phyloP scores from a whole-genome alignment of 2,329 filamentous ascomycete genomes.

The Penicillium hordei region DNA sequence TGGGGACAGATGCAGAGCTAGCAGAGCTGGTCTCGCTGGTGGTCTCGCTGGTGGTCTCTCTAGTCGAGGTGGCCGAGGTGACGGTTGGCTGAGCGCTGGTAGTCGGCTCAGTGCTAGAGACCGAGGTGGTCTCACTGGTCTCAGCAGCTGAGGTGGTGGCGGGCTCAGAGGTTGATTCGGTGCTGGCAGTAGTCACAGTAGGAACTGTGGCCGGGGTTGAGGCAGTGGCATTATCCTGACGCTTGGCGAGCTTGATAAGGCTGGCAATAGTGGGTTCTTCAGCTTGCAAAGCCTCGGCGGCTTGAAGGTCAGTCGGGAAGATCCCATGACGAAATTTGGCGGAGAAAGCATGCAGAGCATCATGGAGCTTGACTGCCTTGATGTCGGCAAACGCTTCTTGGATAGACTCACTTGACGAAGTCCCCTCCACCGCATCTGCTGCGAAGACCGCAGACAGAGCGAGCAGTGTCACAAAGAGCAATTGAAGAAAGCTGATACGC shows the following conservation, averaged over 20 bases:
- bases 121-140: slow-evolving; percentile 11
- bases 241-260: slow-evolving; percentile 63
- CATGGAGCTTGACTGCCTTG: slow-evolving; percentile 62
- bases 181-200: slow-evolving; percentile 7
- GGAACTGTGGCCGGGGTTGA: neutral
- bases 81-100: slow-evolving; percentile 18
- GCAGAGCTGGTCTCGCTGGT: neutral
- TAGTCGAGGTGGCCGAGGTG: slow-evolving; percentile 12
- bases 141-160: slow-evolving; percentile 20
- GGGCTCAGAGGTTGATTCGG: slow-evolving; percentile 4
- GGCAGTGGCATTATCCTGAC: slow-evolving; percentile 46
- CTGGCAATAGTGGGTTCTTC: slow-evolving; percentile 63
- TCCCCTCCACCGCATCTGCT: slow-evolving; percentile 18
- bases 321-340: slow-evolving; percentile 67
- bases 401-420: slow-evolving; percentile 40
- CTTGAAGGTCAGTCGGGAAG: slow-evolving; percentile 63
- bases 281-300: slow-evolving; percentile 62
- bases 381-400: slow-evolving; percentile 57
- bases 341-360: slow-evolving; percentile 63
- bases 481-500: slow-evolving; percentile 24
- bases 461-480: slow-evolving; percentile 28
- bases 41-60: neutral
- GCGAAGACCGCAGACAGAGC: slow-evolving; percentile 29
- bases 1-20: slow-evolving; percentile 1
- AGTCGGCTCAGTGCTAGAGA: slow-evolving; percentile 9